Evolutionary conservation across 2,329 filamentous ascomycete species (phyloP).

Genomic region (Huntiella omanensis): DNA sequence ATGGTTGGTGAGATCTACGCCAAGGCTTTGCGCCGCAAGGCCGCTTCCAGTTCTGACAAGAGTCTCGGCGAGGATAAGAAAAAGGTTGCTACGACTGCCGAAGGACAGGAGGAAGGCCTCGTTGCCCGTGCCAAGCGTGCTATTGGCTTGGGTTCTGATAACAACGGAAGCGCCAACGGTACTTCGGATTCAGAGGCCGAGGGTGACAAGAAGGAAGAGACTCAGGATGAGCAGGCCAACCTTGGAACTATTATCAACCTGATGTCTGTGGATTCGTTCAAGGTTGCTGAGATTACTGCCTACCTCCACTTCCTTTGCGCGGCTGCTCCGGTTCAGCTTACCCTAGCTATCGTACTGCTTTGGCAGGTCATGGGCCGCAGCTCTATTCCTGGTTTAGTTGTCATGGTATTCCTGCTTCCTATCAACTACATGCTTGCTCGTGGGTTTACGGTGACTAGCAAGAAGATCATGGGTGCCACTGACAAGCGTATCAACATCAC

Average conservation of each 20-base stretch:
- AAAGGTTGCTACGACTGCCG: conserved; percentile 20
- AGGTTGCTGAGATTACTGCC: conserved; percentile 83
- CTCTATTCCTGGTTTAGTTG: conserved; percentile 76
- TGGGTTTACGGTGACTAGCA: conserved; percentile 72
- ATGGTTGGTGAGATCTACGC: conserved; percentile 96
- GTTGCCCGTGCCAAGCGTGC: conserved; percentile 33
- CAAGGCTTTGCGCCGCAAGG: conserved; percentile 82
- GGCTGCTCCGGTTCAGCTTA: conserved; percentile 70
- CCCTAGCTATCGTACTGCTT: conserved; percentile 61
- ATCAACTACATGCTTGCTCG: conserved; percentile 78
- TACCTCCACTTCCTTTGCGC: conserved; percentile 96
- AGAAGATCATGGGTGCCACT: conserved; percentile 78
- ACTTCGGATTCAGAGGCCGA: conserved; percentile 14
- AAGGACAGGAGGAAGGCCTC: conserved; percentile 19
- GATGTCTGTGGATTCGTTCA: conserved; percentile 99
- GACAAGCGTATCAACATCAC: conserved; percentile 93
- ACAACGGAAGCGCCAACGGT: too few species aligned
- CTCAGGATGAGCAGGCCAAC: conserved; percentile 60
- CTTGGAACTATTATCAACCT: conserved; percentile 97
- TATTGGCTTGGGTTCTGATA: conserved; percentile 36
- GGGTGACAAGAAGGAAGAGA: conserved; percentile 17
- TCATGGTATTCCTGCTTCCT: conserved; percentile 78
- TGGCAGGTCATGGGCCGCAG: conserved; percentile 84
- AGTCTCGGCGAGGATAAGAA: conserved; percentile 42
- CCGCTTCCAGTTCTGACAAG: conserved; percentile 58